Conservation (phyloP, 805 yeast species). For the Maudiozyma saulgeensis region DNA sequence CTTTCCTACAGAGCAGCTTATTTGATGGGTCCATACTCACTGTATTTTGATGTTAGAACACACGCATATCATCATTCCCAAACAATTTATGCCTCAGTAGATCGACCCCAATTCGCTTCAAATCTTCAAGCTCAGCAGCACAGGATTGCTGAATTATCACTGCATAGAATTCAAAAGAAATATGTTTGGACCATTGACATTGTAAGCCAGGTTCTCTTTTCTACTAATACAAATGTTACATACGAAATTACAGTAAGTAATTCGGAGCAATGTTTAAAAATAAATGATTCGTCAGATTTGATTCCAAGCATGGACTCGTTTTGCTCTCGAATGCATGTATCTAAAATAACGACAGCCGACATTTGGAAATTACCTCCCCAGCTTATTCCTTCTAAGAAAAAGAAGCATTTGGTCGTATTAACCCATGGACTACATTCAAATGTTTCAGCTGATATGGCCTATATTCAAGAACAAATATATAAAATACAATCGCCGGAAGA, state of each 20-base stretch:
- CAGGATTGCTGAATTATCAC: conserved; percentile 47
- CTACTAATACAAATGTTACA: conserved; percentile 47
- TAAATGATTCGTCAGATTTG: conserved; percentile 11
- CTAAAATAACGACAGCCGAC: conserved; percentile 49
- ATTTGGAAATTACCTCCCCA: conserved; percentile 57
- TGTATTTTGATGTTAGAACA: conserved; percentile 60
- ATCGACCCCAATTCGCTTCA: conserved; percentile 68
- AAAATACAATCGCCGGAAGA: conserved; percentile 25
- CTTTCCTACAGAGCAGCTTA: conserved; percentile 51
- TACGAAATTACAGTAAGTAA: conserved; percentile 52
- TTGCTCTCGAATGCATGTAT: conserved; percentile 35
- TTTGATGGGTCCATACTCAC: conserved; percentile 64
- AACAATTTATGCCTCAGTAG: conserved; percentile 54
- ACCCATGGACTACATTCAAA: conserved; percentile 79
- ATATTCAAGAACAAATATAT: conserved; percentile 61
- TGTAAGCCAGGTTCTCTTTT: conserved; percentile 61
- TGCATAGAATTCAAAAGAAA: conserved; percentile 49
- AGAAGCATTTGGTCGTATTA: conserved; percentile 53
- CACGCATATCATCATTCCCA: conserved; percentile 44
- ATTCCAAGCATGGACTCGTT: conserved; percentile 25
- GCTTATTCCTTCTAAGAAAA: conserved; percentile 26
- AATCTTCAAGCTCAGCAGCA: conserved; percentile 62
- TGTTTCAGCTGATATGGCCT: conserved; percentile 64
- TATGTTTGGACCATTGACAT: conserved; percentile 68
- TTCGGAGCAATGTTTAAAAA: conserved; percentile 23